A percentile compares a stretch with the other conserved stretches of the same genome.
These are phyloP conservation scores for Pseudogymnoascus sp. DNA, from an alignment of 2,329 filamentous ascomycete genomes.

Conservation along the genomic window DNA sequence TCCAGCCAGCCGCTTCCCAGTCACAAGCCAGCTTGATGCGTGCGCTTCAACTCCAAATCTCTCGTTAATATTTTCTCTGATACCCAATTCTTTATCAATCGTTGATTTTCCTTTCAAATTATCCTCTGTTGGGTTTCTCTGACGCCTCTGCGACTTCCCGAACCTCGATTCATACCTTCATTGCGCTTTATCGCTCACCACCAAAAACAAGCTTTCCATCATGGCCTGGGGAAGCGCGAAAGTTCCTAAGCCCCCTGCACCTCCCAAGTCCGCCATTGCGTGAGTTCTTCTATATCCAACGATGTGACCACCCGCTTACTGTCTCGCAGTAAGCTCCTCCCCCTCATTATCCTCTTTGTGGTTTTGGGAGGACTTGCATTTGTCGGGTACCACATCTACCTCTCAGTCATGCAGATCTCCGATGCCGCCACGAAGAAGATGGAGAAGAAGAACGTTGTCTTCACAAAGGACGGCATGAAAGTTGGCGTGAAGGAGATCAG, in stretches of 20 bases:
- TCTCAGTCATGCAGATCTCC: conserved; percentile 59
- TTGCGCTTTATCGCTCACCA: conserved; percentile 8
- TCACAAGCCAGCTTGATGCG: not conserved
- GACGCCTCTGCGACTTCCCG: not conserved
- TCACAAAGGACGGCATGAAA: conserved; percentile 66
- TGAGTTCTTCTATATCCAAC: conserved; percentile 14
- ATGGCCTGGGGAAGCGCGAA: conserved; percentile 30
- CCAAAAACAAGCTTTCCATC: conserved; percentile 18
- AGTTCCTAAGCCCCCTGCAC: conserved; percentile 23
- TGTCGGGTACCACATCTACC: conserved; percentile 66
- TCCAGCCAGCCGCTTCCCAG: not conserved
- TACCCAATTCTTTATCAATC: conserved; percentile 2
- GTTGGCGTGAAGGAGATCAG: conserved; percentile 64
- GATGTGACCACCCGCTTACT: not conserved
- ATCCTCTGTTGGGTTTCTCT: not conserved
- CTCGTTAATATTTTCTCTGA: conserved; percentile 3
- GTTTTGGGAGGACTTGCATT: conserved; percentile 52
- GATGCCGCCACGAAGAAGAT: conserved; percentile 60
- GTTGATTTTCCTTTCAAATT: not conserved
- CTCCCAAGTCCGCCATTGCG: conserved; percentile 29
- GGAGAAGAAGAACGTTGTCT: conserved; percentile 67
- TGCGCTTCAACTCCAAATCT: not conserved
- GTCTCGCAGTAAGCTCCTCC: conserved; percentile 46
- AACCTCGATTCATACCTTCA: not conserved
- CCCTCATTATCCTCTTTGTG: conserved; percentile 57